A percentile compares a stretch with the other conserved stretches of the same genome.
phyloP scores from a whole-genome alignment of 306 rosid species.

The Cicer yamashitae region DNA sequence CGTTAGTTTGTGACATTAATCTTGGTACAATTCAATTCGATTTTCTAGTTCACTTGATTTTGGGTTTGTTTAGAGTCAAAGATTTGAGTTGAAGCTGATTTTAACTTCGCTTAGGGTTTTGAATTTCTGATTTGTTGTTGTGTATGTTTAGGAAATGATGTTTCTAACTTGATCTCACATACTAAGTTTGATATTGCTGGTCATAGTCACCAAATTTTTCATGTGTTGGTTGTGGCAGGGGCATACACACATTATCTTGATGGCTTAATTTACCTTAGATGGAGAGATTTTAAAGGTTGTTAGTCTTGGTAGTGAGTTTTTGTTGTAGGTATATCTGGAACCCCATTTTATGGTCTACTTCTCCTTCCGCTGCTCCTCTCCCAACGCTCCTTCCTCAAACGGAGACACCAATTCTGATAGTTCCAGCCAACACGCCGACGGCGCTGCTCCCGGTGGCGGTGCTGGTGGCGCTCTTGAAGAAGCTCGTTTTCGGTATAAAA shows the following conservation, averaged over 20 bases:
- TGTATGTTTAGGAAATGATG: no score
- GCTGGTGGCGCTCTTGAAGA: conserved; percentile 86
- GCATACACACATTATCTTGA: conserved; percentile 67
- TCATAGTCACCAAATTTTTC: conserved; percentile 70
- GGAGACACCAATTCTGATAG: conserved; percentile 72
- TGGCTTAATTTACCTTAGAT: conserved; percentile 59
- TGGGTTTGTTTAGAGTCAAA: no score
- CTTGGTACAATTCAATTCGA: no score
- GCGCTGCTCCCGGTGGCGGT: conserved; percentile 47
- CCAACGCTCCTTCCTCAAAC: conserved; percentile 49
- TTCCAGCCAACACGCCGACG: conserved; percentile 56
- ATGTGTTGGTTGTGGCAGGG: conserved; percentile 73
- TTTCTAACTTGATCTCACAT: no score
- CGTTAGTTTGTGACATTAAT: no score
- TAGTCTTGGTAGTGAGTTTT: conserved; percentile 10
- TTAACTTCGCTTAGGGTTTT: no score
- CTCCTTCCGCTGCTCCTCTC: conserved; percentile 46
- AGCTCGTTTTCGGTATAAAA: conserved; percentile 78
- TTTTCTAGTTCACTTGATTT: no score
- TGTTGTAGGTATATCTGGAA: conserved; percentile 51
- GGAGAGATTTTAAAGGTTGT: conserved; percentile 66
- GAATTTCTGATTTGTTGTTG: no score
- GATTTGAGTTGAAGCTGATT: no score
- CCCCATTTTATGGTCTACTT: conserved; percentile 78
- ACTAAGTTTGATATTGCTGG: conserved; percentile 69